Evolutionary conservation across 768 basidiomycete species (phyloP).

Genomic region (Cyclocybe cylindracea): DNA sequence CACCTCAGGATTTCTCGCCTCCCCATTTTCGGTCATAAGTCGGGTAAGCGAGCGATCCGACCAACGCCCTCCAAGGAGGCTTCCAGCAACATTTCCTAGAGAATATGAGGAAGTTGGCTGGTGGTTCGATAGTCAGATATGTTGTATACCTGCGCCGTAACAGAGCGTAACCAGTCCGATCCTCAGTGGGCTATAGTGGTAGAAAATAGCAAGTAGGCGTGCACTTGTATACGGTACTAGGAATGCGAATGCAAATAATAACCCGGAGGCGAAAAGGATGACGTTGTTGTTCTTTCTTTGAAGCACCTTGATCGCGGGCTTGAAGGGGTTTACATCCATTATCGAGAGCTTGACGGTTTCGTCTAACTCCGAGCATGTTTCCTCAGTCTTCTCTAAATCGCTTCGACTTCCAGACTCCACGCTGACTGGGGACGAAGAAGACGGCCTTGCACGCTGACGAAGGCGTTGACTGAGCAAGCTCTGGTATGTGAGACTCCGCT

Average conservation of each 20-base stretch:
- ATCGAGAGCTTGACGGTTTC: too few species aligned
- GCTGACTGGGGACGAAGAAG: not conserved
- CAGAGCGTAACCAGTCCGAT: conserved; percentile 74
- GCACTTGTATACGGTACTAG: conserved; percentile 70
- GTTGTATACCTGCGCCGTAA: conserved; percentile 43
- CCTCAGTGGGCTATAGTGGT: conserved; percentile 64
- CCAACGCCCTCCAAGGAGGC: conserved; percentile 38
- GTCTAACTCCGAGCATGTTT: too few species aligned
- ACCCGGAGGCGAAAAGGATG: too few species aligned
- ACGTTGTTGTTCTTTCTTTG: too few species aligned
- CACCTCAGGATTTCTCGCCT: conserved; percentile 61
- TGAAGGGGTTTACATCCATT: too few species aligned
- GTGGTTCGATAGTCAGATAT: not conserved
- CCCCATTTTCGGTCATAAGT: conserved; percentile 34
- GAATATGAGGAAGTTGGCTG: not conserved
- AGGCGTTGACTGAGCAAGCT: conserved; percentile 47
- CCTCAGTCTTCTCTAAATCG: too few species aligned
- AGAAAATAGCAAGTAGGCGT: conserved; percentile 61
- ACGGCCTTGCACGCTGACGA: conserved; percentile 10
- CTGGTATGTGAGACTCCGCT: conserved; percentile 80
- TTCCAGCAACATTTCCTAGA: conserved; percentile 36
- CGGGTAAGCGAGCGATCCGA: conserved; percentile 38
- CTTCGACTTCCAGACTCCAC: too few species aligned
- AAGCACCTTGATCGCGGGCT: too few species aligned
- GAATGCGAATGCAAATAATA: conserved; percentile 30